Base-by-base conservation (phyloP, 164 flowering plant species). In the Nymphaea colorata region DNA sequence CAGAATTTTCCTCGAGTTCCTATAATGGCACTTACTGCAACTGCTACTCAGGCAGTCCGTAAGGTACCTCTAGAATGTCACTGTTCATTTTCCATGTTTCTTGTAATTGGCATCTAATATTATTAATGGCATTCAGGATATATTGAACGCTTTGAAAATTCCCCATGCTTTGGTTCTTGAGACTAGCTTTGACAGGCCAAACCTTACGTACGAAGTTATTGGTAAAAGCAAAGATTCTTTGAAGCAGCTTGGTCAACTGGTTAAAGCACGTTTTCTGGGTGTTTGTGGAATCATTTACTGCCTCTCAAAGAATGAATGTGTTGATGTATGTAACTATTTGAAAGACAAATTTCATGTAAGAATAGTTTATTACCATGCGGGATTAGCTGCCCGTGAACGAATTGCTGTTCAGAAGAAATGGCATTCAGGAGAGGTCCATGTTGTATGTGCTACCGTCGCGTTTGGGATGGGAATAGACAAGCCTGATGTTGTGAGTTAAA, bases 401-500 rank as follows among this genome's bases (percentile, higher is more conserved):
- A 74, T 83, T 71, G 74, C 74, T 41, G 91, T 82, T 76, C 98
- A 94, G 76, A 80, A 77, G 80, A 94, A 87, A 78, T 94, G 99
- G 98, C 83, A 87, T 66, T 72, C 76, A 3, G 99, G 96, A 70
- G 91, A 91, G 74, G 88, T 87, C 67, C 83, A 85, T 53, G 82
- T 94, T 71, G 92, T 91, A 36, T 91, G 98, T 77, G 99, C 98
- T 57, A 94, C 98, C 12, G 91, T 91, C 69, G 99, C 99, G 69
- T 94, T 91, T 76, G 98, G 98, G 64, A 94, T 94, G 99, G 99
- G 99, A 69, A 94, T 94, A 69, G 96, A 94, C 81, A 94, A 91
- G 76, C 85, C 99, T 65, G 89, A 94, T 77, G 99, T 94, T 72
- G 99, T 94, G 72, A 85, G 98, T 91, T 60, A 18, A 63, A 64